Evolutionary conservation across 768 basidiomycete species (phyloP), one percentile per base, ranked within the genome.

Genomic region (Suillus plorans): DNA sequence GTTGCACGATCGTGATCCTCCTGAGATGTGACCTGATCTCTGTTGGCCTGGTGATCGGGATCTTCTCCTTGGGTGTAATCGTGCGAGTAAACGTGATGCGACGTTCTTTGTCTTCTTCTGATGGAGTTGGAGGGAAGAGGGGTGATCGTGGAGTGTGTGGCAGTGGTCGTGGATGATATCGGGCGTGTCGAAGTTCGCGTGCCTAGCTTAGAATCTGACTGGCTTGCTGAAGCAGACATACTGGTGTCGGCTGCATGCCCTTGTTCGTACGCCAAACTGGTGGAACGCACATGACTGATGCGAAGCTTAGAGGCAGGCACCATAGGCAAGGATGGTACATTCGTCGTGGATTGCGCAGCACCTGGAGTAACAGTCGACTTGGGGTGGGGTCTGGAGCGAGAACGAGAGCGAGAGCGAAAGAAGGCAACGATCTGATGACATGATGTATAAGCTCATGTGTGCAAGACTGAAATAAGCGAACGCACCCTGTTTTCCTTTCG

Each of bases 101-200:
- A 59, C 41, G 57, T 62, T 18, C 65, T 64, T 25, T 66, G 8
- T 55, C 69, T 71, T n/a, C 66, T 69, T 64, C 70, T 65, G 37
- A 68, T n/a, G 25, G 63, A 52, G 76, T 85, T 75, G 31, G 84
- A 84, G 0, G 86, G 85, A 18, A 78, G 77, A n/a, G 87, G 86
- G 7, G 83, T 85, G 62, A 86, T 79, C 5, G 89, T 89, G 22
- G 84, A 80, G 69, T 85, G 84, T 2, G 89, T 89, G 1, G 85
- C 82, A 20, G 85, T 85, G 0, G 89, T 89, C 0, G 85, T 86
- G 25, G 86, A 84, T 3, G 89, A 90, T 28, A 91, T 76, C 4
- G 90, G 90, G 7, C 89, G 84, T 25, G 85, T 87, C 65, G 80
- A 78, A 63, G 77, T 71, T 25, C 87, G 82, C 5, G 83, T 77